Conservation (phyloP, 2,329 filamentous ascomycete genomes). For the Trichoderma afroharzianum region DNA sequence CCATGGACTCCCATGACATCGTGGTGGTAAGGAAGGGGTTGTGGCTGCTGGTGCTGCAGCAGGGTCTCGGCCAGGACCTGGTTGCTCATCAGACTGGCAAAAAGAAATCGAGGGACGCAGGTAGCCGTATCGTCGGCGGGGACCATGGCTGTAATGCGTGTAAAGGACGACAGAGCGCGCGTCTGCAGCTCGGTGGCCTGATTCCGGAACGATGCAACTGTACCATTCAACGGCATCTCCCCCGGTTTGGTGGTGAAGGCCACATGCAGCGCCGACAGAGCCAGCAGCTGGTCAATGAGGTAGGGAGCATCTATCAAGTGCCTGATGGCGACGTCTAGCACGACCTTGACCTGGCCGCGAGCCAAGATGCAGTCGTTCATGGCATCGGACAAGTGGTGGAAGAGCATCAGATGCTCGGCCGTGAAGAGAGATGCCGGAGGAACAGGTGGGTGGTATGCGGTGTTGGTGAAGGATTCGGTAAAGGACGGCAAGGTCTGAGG, state of each 20-base stretch:
- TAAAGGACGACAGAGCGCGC: constrained; percentile 39
- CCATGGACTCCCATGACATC: constrained; percentile 9
- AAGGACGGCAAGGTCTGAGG: constrained; percentile 18
- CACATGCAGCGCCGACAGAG: constrained; percentile 42
- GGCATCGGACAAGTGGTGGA: constrained; percentile 33
- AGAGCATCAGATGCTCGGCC: constrained; percentile 38
- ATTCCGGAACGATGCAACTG: constrained; percentile 25
- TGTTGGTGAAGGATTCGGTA: constrained; percentile 17
- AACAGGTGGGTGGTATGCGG: constrained; percentile 20
- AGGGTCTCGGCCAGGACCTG: constrained; percentile 49
- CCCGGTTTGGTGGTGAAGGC: constrained; percentile 21
- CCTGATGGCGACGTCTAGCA: constrained; percentile 32
- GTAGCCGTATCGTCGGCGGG: constrained; percentile 25
- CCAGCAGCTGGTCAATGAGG: constrained; percentile 46
- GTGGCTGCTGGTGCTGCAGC: constrained; percentile 29
- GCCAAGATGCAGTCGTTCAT: constrained; percentile 25
- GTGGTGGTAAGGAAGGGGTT: constrained; percentile 13
- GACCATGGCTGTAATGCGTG: constrained; percentile 26
- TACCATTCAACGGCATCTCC: constrained; percentile 10
- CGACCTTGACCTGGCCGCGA: constrained; percentile 21
- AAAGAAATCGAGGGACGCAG: constrained; percentile 42
- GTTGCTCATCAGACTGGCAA: constrained; percentile 41
- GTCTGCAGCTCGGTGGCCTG: constrained; percentile 45
- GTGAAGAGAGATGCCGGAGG: constrained; percentile 30
- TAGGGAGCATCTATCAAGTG: constrained; percentile 38